phyloP scores from a whole-genome alignment of 495 filamentous ascomycete species.

The Hypoxylon lenormandii region DNA sequence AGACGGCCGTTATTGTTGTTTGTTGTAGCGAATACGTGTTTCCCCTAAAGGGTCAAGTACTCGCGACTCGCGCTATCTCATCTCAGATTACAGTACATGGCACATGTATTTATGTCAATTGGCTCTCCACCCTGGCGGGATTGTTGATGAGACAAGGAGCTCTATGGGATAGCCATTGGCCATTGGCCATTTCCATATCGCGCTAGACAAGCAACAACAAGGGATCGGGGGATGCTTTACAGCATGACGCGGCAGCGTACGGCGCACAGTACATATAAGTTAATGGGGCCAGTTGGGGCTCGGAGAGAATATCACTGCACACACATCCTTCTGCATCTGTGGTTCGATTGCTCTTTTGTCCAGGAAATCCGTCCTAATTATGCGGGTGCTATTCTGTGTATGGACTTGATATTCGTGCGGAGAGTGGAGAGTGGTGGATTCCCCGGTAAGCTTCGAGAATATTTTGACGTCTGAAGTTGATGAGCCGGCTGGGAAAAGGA shows the following conservation, averaged over 20 bases:
- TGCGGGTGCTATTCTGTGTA: constrained; percentile 14
- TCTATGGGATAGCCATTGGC: constrained; percentile 49
- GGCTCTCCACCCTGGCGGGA: constrained; percentile 37
- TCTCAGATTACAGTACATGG: constrained; percentile 24
- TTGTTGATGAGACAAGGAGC: constrained; percentile 50
- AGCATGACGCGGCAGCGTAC: constrained; percentile 46
- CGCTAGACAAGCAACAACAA: constrained; percentile 56
- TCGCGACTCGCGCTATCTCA: constrained; percentile 37
- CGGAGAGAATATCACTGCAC: constrained; percentile 40
- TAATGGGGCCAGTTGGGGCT: constrained; percentile 7
- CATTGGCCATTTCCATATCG: constrained; percentile 43
- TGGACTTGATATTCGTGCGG: constrained; percentile 13
- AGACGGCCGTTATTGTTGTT: constrained; percentile 26
- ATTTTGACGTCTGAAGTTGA: constrained; percentile 8
- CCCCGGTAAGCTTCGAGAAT: constrained; percentile 36
- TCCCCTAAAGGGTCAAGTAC: constrained; percentile 26
- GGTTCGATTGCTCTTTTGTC: constrained; percentile 32
- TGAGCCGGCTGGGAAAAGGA: constrained; percentile 13
- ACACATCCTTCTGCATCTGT: constrained; percentile 43
- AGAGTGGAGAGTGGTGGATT: constrained; percentile 23
- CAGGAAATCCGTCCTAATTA: constrained; percentile 19
- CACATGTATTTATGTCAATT: constrained; percentile 32
- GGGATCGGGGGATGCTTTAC: constrained; percentile 43
- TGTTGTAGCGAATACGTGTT: constrained; percentile 38
- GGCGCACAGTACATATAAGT: constrained; percentile 27